Conservation (phyloP, 345 rosid genomes). For the Gossypium bickii region DNA sequence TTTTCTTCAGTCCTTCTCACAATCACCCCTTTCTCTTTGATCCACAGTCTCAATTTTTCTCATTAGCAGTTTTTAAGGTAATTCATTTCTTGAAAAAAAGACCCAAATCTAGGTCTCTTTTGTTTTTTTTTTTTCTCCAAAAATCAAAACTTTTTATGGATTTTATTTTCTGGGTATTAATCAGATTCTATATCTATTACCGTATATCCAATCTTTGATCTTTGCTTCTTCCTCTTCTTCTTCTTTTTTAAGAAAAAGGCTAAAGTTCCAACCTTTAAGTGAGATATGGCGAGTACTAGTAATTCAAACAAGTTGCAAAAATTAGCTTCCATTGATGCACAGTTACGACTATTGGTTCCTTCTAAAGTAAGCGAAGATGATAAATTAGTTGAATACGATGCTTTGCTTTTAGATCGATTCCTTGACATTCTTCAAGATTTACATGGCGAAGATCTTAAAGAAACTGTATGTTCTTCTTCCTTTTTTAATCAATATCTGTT, state of each 20-base stretch:
- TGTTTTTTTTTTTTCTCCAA: neutral
- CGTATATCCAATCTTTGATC: neutral
- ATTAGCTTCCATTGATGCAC: conserved; percentile 94
- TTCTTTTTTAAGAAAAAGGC: neutral
- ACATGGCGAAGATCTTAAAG: conserved; percentile 94
- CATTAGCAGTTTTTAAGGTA: conserved; percentile 12
- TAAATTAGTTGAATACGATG: conserved; percentile 91
- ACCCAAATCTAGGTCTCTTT: conserved; percentile 2
- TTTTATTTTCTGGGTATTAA: conserved; percentile 16
- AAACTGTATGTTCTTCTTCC: conserved; percentile 48
- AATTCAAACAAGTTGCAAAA: conserved; percentile 61
- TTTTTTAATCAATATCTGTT: too few species aligned
- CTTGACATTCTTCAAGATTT: conserved; percentile 93
- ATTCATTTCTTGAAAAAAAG: neutral
- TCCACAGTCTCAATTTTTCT: neutral
- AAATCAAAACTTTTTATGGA: neutral
- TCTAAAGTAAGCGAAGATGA: conserved; percentile 90
- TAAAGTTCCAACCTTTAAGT: neutral
- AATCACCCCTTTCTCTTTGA: neutral
- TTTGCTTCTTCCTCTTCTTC: neutral
- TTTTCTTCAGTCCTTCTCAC: neutral
- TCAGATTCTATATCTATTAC: conserved; percentile 10
- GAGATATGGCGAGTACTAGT: conserved; percentile 33
- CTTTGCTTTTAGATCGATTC: conserved; percentile 91
- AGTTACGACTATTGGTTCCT: conserved; percentile 79